phyloP scores from a whole-genome alignment of 306 rosid species.

The Acacia acuminata region DNA sequence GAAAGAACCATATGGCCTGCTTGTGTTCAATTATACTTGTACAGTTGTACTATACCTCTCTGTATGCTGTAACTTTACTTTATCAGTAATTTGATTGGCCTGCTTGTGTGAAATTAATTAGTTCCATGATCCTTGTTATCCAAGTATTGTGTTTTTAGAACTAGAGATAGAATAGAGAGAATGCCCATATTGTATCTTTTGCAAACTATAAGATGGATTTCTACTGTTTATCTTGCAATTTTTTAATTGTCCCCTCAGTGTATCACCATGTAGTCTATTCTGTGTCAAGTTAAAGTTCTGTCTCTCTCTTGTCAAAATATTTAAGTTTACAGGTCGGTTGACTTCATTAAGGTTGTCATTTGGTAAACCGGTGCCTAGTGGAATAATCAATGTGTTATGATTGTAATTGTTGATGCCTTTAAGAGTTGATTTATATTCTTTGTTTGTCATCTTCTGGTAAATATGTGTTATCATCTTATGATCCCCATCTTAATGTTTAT shows the following conservation, averaged over 20 bases:
- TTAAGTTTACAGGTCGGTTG: not conserved
- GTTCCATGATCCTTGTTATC: not conserved
- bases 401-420: not conserved
- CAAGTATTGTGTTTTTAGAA: not conserved
- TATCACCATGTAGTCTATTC: not conserved
- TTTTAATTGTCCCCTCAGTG: not conserved
- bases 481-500: not conserved
- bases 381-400: not conserved
- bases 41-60: not conserved
- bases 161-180: not conserved
- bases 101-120: not conserved
- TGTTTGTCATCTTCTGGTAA: not conserved
- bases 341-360: not conserved
- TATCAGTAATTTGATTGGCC: no score
- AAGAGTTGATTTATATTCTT: not conserved
- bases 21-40: not conserved
- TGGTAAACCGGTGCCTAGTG: not conserved
- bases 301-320: not conserved
- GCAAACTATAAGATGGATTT: not conserved
- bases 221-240: not conserved
- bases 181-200: not conserved
- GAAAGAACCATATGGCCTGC: not conserved
- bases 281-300: not conserved
- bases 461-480: not conserved
- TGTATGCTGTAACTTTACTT: not conserved